Evolutionary conservation across 2,329 filamentous ascomycete genomes (phyloP).

Genomic region (Fusarium nematophilum): DNA sequence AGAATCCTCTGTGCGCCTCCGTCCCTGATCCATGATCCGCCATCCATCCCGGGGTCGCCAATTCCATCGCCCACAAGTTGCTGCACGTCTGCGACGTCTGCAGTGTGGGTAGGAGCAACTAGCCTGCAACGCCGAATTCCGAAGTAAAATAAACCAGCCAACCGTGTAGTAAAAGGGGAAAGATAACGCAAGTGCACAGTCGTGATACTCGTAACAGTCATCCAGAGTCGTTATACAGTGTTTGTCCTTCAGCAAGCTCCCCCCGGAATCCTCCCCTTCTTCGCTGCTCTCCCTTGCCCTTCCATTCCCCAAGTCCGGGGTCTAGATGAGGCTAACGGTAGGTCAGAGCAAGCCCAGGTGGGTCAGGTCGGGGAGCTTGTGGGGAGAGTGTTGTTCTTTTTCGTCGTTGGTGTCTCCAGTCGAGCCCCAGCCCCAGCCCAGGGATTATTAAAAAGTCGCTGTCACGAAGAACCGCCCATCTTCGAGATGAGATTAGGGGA

Average conservation of each 20-base stretch:
- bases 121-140: conserved; percentile 44
- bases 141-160: conserved; percentile 41
- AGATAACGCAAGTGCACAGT: conserved; percentile 40
- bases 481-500: conserved; percentile 14
- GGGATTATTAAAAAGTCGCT: conserved; percentile 37
- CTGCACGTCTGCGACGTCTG: conserved; percentile 15
- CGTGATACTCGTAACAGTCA: conserved; percentile 45
- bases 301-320: conserved; percentile 12
- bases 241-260: conserved; percentile 18
- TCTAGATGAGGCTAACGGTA: background rate
- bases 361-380: conserved; percentile 9
- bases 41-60: conserved; percentile 33
- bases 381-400: conserved; percentile 18
- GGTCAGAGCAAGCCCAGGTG: conserved; percentile 6
- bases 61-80: conserved; percentile 26
- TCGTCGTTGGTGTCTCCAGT: conserved; percentile 21
- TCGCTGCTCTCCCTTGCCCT: conserved; percentile 2
- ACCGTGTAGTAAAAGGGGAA: conserved; percentile 32
- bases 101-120: conserved; percentile 11
- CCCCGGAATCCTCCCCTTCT: conserved; percentile 1
- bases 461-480: conserved; percentile 27
- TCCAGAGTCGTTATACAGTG: conserved; percentile 45
- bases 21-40: conserved; percentile 24
- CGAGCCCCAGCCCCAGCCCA: conserved; percentile 22
- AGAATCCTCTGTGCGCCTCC: conserved; percentile 30